phyloP scores from a whole-genome alignment of 116 monocot genomes.

The Posidonia oceanica region DNA sequence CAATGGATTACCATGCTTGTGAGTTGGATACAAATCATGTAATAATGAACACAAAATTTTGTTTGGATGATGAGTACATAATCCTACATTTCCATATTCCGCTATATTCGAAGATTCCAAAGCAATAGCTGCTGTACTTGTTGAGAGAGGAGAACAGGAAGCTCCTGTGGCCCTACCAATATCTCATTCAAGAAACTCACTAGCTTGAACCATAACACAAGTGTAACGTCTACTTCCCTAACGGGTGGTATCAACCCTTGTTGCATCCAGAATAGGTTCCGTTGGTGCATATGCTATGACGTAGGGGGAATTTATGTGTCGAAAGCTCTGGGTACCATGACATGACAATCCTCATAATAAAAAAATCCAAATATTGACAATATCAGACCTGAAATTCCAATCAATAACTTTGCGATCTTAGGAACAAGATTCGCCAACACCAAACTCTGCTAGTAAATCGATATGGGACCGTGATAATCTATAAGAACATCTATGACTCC shows the following conservation, averaged over 20 bases:
- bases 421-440: slow-evolving; percentile 58
- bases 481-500: no score
- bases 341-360: slow-evolving; percentile 82
- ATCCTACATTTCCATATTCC: no score
- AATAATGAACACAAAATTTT: no score
- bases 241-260: slow-evolving; percentile 80
- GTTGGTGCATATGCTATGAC: slow-evolving; percentile 79
- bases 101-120: no score
- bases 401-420: slow-evolving; percentile 42
- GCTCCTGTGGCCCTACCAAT: no score
- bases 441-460: neutral
- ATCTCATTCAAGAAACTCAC: no score
- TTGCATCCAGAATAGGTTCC: slow-evolving; percentile 59
- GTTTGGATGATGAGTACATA: no score
- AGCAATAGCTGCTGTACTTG: no score
- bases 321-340: slow-evolving; percentile 96
- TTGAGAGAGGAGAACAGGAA: no score
- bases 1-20: no score
- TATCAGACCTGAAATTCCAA: slow-evolving; percentile 43
- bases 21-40: no score
- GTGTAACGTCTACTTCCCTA: slow-evolving; percentile 85
- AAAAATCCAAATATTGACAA: slow-evolving; percentile 72
- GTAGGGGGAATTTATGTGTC: slow-evolving; percentile 63
- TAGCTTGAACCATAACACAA: slow-evolving; percentile 51
- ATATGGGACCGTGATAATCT: no score